Evolutionary conservation across 306 rosid species (phyloP), one percentile per base, ranked within the genome.

Genomic region (Trifolium repens): DNA sequence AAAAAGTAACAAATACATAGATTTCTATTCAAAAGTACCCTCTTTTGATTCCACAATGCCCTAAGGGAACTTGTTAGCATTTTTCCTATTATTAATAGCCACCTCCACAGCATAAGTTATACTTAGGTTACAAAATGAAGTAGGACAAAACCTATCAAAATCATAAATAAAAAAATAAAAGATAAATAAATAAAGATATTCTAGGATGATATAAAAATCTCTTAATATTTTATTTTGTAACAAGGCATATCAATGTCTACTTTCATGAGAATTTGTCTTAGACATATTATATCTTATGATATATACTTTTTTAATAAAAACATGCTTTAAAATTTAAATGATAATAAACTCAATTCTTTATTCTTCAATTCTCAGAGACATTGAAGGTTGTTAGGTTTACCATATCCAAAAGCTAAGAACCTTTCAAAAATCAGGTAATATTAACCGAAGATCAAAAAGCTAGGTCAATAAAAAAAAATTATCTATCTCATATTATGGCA

Each of bases 401-500:
- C 74, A 54, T 53, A 60, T 53, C 24, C 54, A 50, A 62, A 62
- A 71, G 22, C 44, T 60, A 37, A 22, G 40, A 67, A 80, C 0
- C 7, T 72, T 26, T 67, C 54, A 11, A 71, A 65, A 59, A 66
- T 65, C 5, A 7, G 15, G 46, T 55, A 34, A 67, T 60, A 53
- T 59, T 76, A 62, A 40, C 64, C 9, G 47, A 70, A 71, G 37
- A 43, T 16, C 9, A 73, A 39, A 43, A 47, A 30, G 15, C 35
- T 13, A 22, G 2, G 9, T 54, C 50, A 67, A 7, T 37, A 37
- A 37, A 37, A 37, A 22, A 49, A 34, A 54, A 39, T 32, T 10
- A 62, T 65, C 30, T 42, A 71, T 63, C 34, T 59, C 77, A 27
- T 65, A 67, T 44, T 12, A 27, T 80, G 57, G 24, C 54, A 67